Base-by-base conservation (phyloP, 1,284 basidiomycete genomes). In the Cryptococcus sp. region DNA sequence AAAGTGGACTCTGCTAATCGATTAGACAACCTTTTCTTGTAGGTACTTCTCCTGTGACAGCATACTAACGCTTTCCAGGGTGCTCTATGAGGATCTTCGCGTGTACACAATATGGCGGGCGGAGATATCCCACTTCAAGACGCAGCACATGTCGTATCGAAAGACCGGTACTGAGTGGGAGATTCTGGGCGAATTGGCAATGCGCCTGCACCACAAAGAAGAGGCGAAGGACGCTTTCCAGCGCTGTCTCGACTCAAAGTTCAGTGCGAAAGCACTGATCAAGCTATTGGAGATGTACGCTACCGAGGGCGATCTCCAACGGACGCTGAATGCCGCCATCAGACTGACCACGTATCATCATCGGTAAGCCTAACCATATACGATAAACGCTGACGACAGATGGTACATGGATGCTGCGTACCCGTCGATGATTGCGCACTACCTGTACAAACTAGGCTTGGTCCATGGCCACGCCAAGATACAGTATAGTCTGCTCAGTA, bases 41-140 rank as follows among this genome's bases (percentile, higher is more conserved):
- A 48, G 56, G 68, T 62, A 15, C 38, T 41, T 42, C 31, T 10
- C 0, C 16, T 41, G 31, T 19, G 48, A 47, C 25, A n/a, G 1
- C 13, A 27, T 23, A 23, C 38, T 59, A 15, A 31, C 40, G 40
- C 23, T 55, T 68, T 49, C 25, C 50, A 69, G 67, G 57, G 93
- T 98, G 1, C 42, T 57, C 3, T 57, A 57, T 39, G 47, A 94
- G 88, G 95, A 99, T 75, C 82, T 99, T 50, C 87, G 96, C n/a
- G 91, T 99, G 13, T 99, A 95, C 88, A 99, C 96, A 0, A 99
- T 99, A 73, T 99, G 96, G 87, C 87, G 95, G 20, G 95, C 96
- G 3, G 96, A 99, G 75, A 89, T 98, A n/a, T 92, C 93, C 0
- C 95, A 99, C 74, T 99, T 96, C 84, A 96, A 95, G 75, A 93